Base-by-base conservation (phyloP, 1,139 yeast genomes). In the Taphrina deformans region DNA sequence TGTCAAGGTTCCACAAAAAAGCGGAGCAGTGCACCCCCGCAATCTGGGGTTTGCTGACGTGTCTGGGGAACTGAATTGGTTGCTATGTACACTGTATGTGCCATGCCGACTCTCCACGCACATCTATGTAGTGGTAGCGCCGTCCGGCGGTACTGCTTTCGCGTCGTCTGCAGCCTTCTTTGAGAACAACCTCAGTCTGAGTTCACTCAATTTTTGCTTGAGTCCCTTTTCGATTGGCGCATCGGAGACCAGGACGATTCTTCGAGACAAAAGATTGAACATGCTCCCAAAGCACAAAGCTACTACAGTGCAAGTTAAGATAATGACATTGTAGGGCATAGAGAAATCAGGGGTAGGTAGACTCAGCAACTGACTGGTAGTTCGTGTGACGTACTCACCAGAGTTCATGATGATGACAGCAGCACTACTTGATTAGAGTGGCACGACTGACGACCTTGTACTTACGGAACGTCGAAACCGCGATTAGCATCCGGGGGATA, bases 401-500 rank as follows among this genome's bases (percentile, higher is more conserved):
- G 40, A 10, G n/a, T 73, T 71, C 14, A 68, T 67, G 12, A 33
- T 21, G 18, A 67, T 70, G 3, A 82, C 69, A 0, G 88, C 83
- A 0, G 88, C 82, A 10, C 91, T 79, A 5, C 90, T 88, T 2
- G 93, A 66, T 48, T 29, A 69, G 65, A n/a, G 65, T 66, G 2
- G 70, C 69, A 23, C 65, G 23, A 58, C 44, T 38, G 14, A 41
- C n/a, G 41, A 7, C 3, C 6, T 21, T 33, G 21, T n/a, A 31
- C 96, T 0, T 97, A 96, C 50, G 93, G 96, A 48, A 95, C 85
- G 66, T 93, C 93, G 75, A 93, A 95, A 0, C 99, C 99, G 71
- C 93, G 97, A 75, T 95, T 95, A 1, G 99, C 99, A 79, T 95
- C 99, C 1, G 99, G 99, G 12, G 99, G 99, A 72, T 95, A 95